Base-by-base conservation (phyloP, 192 early-diverging fungal species). In the Phlyctochytrium arcticum region DNA sequence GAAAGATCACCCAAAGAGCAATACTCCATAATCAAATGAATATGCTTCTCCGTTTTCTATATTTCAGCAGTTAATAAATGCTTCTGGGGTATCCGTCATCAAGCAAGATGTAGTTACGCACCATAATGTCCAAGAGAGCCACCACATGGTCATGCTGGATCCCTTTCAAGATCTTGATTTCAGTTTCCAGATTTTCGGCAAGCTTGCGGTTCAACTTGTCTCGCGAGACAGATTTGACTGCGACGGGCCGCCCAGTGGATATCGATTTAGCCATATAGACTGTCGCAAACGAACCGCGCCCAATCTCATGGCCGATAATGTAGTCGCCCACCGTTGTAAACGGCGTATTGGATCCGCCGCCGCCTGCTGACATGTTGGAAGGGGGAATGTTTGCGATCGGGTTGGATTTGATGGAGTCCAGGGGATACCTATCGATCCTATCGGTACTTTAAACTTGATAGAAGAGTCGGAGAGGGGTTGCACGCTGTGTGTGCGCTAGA, bases 1-100 rank as follows among this genome's bases (percentile, higher is more conserved):
- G 93, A 91, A 9, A 99, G 80, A 64, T 99, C 97, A 35, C 97
- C 97, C 63, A 94, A 62, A n/a, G 87, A 81, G 71, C 97, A 99
- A 62, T 89, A 99, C 73, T 99, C 95, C 95, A 99, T 97, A 10
- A 99, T 81, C 49, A 99, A 79, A 70, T 98, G 90, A 49, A 99
- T 97, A 65, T 96, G 90, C 55, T 86, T 87, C 49, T 90, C 88
- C 8, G 92, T 90, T 84, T 96, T 95, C 88, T 91, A 61, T 48
- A 27, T 5, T 29, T 4, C 17, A 44, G 51, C 37, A 47, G 48
- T 27, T 23, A 23, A 6, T 53, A 5, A 3, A 53, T 17, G 19
- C 12, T 53, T 30, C 19, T 26, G 39, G 50, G 0, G 0, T 4
- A 30, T 53, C 5, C 19, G n/a, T n/a, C n/a, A n/a, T n/a, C n/a